phyloP scores from a whole-genome alignment of 1,139 yeast species.

The Pichia sp. region DNA sequence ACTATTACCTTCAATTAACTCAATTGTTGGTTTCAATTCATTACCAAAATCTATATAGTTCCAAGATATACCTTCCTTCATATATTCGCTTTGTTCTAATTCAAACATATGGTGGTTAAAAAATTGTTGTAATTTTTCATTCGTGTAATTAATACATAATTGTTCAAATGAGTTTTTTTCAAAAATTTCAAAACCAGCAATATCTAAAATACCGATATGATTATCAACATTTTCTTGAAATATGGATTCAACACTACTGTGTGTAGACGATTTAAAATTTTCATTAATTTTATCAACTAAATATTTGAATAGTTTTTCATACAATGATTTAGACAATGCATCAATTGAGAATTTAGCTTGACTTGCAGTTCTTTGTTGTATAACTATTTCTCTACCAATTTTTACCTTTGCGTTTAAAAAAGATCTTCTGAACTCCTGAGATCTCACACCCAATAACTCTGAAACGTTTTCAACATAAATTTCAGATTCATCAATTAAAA shows the following conservation, averaged over 20 bases:
- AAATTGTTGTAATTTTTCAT: slow-evolving; percentile 92
- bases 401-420: slow-evolving; percentile 77
- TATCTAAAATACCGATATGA: slow-evolving; percentile 90
- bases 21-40: slow-evolving; percentile 91
- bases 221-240: slow-evolving; percentile 30
- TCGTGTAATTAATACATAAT: slow-evolving; percentile 91
- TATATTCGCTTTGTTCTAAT: slow-evolving; percentile 90
- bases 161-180: slow-evolving; percentile 91
- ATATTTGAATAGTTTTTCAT: slow-evolving; percentile 75
- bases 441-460: slow-evolving; percentile 55
- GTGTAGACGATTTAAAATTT: slow-evolving; percentile 36
- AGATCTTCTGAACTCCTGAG: slow-evolving; percentile 48
- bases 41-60: slow-evolving; percentile 95
- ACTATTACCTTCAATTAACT: slow-evolving; percentile 67
- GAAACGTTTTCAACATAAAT: slow-evolving; percentile 42
- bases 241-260: slow-evolving; percentile 2
- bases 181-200: slow-evolving; percentile 96
- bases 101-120: slow-evolving; percentile 98
- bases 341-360: slow-evolving; percentile 82
- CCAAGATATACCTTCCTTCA: slow-evolving; percentile 94
- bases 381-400: slow-evolving; percentile 85
- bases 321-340: slow-evolving; percentile 80
- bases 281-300: slow-evolving; percentile 72
- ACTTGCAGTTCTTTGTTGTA: slow-evolving; percentile 68
- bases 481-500: slow-evolving; percentile 51